Evolutionary conservation across 164 flowering plant species (phyloP).

Genomic region (Piper longum): DNA sequence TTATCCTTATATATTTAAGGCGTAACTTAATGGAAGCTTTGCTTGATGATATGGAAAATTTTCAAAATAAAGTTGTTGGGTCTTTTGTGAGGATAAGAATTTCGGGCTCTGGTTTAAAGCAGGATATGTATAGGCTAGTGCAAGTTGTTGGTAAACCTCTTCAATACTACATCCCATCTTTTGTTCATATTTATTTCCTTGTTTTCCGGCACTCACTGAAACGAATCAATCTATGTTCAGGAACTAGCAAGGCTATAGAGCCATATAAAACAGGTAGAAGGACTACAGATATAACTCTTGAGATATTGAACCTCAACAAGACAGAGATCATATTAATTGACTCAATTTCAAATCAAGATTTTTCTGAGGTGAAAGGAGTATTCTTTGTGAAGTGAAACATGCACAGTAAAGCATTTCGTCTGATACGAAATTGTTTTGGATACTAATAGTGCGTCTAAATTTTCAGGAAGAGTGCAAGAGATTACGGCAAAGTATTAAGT

Average conservation of each 20-base stretch:
- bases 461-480: slow-evolving; percentile 89
- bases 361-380: slow-evolving; percentile 68
- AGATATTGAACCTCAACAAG: slow-evolving; percentile 73
- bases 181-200: neutral
- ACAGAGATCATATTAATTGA: slow-evolving; percentile 67
- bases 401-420: neutral
- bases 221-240: slow-evolving; percentile 25
- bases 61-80: slow-evolving; percentile 68
- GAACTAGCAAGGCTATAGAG: slow-evolving; percentile 61
- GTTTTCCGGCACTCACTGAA: neutral
- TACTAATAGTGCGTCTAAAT: neutral
- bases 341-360: slow-evolving; percentile 84
- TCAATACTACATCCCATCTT: neutral
- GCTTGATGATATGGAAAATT: slow-evolving; percentile 53
- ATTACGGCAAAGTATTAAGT: slow-evolving; percentile 85
- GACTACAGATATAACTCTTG: slow-evolving; percentile 52
- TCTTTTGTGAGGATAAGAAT: slow-evolving; percentile 83
- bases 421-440: neutral
- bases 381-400: neutral
- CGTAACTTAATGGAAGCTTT: slow-evolving; percentile 75
- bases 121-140: slow-evolving; percentile 90
- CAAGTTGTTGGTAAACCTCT: slow-evolving; percentile 63
- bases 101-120: slow-evolving; percentile 67
- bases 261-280: slow-evolving; percentile 74
- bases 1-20: slow-evolving; percentile 64